Base-by-base conservation (phyloP, 495 filamentous ascomycete species). In the Aspergillus olivimuriae region DNA sequence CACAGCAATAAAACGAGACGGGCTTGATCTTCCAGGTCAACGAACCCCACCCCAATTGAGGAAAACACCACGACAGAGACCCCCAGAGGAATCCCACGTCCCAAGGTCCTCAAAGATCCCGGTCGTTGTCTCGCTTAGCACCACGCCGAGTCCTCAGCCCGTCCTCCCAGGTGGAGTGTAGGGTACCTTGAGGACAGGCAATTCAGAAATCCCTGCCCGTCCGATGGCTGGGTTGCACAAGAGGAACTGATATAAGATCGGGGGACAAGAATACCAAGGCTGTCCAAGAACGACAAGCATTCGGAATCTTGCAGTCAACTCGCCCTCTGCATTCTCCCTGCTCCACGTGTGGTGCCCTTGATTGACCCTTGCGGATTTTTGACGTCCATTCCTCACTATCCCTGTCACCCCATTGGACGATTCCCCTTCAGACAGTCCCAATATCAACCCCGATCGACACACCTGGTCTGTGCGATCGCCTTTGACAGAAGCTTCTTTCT, bases 91-190 rank as follows among this genome's bases (percentile, higher is more conserved):
- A 43, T 39, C 50, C 30, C 49, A 56, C 60, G 48, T n/a, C 63
- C 48, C 66, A 69, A 69, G 66, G 66, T 69, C 54, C 66, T 60
- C 66, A 61, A 37, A 7, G 32, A 46, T 39, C 43, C 43, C 36
- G 38, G 35, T 21, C 20, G 34, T 19, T 34, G 41, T 15, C 9
- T 44, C 17, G 40, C 26, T 43, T 21, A 19, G 30, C 30, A 28
- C 21, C n/a, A 21, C 15, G 21, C 28, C 21, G 30, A 24, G 22
- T 44, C n/a, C n/a, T n/a, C n/a, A 44, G 22, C 9, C 32, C 10
- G 16, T 34, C 41, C 11, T 34, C 32, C 4, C 20, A 39, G 39
- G 43, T 46, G 43, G 43, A 46, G 34, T 47, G 20, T 31, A 28
- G 34, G 30, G 49, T 37, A 52, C 43, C 47, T 39, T 53, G 43